These are phyloP conservation scores for Borovskyia barvae DNA, from an alignment of 208 protist species.

Conservation along the genomic window DNA sequence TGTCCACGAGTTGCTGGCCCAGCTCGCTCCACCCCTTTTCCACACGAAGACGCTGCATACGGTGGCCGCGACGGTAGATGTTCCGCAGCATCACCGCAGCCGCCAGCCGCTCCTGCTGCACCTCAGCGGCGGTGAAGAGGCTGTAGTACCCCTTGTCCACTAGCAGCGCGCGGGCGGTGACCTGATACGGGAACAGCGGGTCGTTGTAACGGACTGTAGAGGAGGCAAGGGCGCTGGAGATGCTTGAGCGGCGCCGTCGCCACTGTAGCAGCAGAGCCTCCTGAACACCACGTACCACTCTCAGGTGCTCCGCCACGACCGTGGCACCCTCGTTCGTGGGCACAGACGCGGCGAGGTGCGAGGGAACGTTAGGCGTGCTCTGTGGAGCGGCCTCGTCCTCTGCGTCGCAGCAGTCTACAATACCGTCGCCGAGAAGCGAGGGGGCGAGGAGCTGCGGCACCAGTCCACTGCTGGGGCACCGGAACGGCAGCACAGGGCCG, in stretches of 20 bases:
- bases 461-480: slow-evolving; percentile 24
- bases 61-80: slow-evolving; percentile 38
- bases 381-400: slow-evolving; percentile 46
- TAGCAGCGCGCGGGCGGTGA: slow-evolving; percentile 46
- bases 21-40: slow-evolving; percentile 56
- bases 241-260: slow-evolving; percentile 4
- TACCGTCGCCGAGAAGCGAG: slow-evolving; percentile 59
- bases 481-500: slow-evolving; percentile 59
- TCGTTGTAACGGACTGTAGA: slow-evolving; percentile 20
- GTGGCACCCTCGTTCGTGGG: not conserved
- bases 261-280: slow-evolving; percentile 5
- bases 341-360: not conserved
- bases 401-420: slow-evolving; percentile 75
- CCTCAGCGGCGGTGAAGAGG: slow-evolving; percentile 38
- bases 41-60: slow-evolving; percentile 31
- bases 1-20: slow-evolving; percentile 35
- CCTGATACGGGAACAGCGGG: slow-evolving; percentile 31
- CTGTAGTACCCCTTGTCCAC: slow-evolving; percentile 52
- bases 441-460: slow-evolving; percentile 50
- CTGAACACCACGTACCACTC: not conserved
- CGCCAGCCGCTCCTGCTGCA: slow-evolving; percentile 30
- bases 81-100: slow-evolving; percentile 20
- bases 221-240: not conserved
- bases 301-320: not conserved
- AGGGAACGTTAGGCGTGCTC: slow-evolving; percentile 1